Evolutionary conservation across 1,284 basidiomycete genomes (phyloP).

Genomic region (Pseudozyma pruni): DNA sequence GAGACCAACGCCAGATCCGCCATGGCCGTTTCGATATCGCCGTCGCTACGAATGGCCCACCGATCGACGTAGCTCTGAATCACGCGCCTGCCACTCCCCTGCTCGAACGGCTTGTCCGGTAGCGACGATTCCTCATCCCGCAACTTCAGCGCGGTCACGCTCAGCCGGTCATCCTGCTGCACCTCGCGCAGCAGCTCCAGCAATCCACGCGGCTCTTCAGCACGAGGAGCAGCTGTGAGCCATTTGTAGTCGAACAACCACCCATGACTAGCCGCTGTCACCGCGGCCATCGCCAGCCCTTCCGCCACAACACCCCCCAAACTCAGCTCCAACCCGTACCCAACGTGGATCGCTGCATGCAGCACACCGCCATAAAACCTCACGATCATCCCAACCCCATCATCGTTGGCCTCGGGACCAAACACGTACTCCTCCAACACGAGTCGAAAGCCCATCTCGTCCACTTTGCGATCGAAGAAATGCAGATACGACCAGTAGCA

Average conservation of each 20-base stretch:
- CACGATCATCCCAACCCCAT: conserved; percentile 12
- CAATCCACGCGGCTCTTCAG: too few species aligned
- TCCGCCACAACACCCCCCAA: conserved; percentile 59
- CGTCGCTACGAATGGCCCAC: conserved; percentile 7
- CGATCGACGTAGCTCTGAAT: conserved; percentile 32
- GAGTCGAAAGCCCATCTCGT: not conserved
- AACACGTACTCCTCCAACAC: conserved; percentile 39
- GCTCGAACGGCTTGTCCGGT: conserved; percentile 21
- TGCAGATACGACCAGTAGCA: conserved; percentile 53
- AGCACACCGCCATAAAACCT: conserved; percentile 64
- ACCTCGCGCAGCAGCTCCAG: conserved; percentile 22
- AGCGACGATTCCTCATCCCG: conserved; percentile 5
- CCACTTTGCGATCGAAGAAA: conserved; percentile 36
- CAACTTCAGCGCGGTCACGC: conserved; percentile 1
- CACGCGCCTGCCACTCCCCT: conserved; percentile 1
- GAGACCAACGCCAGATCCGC: conserved; percentile 29
- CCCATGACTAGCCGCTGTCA: conserved; percentile 8
- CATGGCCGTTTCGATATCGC: conserved; percentile 1
- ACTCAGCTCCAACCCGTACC: conserved; percentile 64
- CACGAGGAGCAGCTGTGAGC: too few species aligned
- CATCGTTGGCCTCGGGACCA: conserved; percentile 27
- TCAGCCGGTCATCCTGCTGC: conserved; percentile 17
- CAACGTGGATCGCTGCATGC: conserved; percentile 67
- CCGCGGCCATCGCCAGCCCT: conserved; percentile 51
- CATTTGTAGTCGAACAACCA: conserved; percentile 34